A percentile compares a stretch with the other conserved stretches of the same genome.
Conservation (phyloP, 371 early-diverging fungal genomes). For the Mortierella sp. region DNA sequence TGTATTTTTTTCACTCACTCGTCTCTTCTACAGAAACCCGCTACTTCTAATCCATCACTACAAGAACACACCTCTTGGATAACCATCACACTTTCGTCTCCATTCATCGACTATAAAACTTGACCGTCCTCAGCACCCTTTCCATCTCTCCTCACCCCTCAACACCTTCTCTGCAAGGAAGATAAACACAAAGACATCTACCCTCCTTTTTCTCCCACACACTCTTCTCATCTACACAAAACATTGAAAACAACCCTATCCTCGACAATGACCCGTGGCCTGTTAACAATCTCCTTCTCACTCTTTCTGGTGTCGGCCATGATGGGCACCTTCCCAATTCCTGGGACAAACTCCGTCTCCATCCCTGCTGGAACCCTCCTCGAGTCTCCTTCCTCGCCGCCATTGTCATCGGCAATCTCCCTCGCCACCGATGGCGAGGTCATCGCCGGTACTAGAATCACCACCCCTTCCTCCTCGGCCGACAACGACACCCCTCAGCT, state of each 20-base stretch:
- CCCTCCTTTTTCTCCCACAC: neutral
- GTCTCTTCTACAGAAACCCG: no score
- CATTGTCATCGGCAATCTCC: neutral
- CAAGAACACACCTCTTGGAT: neutral
- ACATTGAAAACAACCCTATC: neutral
- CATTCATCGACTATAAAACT: neutral
- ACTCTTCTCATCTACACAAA: no score
- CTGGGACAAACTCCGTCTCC: neutral
- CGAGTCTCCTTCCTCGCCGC: neutral
- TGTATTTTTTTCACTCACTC: neutral
- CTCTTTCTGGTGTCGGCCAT: constrained; percentile 19
- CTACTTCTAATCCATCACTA: neutral
- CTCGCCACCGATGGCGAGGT: neutral
- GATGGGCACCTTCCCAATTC: neutral
- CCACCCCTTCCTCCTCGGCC: neutral
- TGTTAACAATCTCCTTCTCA: constrained; percentile 25
- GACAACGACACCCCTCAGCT: neutral
- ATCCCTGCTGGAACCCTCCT: neutral
- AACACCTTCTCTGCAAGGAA: neutral
- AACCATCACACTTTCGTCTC: neutral
- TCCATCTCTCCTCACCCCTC: neutral
- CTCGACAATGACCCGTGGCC: constrained; percentile 5
- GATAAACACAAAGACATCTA: no score
- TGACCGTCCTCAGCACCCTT: no score
- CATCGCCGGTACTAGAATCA: neutral